A percentile compares a stretch with the other conserved stretches of the same genome.
phyloP scores from a whole-genome alignment of 306 rosid genomes.

The Prunus dulcis region DNA sequence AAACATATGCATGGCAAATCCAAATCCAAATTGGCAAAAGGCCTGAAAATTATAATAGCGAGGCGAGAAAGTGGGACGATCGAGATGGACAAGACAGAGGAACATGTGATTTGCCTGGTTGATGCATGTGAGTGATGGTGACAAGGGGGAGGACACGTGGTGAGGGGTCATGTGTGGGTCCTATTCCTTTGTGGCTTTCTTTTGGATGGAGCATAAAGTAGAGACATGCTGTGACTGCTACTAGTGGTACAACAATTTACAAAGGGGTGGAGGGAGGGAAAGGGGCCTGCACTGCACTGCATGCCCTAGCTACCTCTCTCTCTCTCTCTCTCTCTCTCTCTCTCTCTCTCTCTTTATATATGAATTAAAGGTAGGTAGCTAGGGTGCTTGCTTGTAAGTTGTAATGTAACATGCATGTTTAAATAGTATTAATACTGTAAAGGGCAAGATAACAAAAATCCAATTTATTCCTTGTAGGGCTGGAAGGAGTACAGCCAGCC shows the following conservation, averaged over 20 bases:
- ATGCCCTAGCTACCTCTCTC: too few species aligned
- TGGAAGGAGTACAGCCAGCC: neutral
- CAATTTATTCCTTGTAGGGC: neutral
- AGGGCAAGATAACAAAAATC: slow-evolving; percentile 5
- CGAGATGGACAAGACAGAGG: neutral
- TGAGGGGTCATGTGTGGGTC: slow-evolving; percentile 20
- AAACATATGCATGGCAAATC: neutral
- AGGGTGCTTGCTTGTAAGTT: too few species aligned
- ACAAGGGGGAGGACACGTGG: slow-evolving; percentile 27
- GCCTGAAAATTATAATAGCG: neutral
- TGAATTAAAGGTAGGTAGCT: too few species aligned
- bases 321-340: too few species aligned
- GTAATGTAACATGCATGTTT: neutral
- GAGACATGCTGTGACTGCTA: slow-evolving; percentile 18
- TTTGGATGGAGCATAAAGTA: slow-evolving; percentile 23
- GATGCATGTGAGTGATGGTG: slow-evolving; percentile 33
- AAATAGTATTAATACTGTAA: neutral
- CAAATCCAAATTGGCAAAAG: neutral
- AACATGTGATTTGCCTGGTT: slow-evolving; percentile 35
- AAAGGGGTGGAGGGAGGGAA: neutral
- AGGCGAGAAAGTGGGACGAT: neutral
- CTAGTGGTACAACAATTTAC: neutral
- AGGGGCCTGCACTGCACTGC: neutral
- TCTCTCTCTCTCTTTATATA: too few species aligned
- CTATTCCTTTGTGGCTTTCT: slow-evolving; percentile 19